Conservation (phyloP, 768 basidiomycete species). For the Podaxis sp. region DNA sequence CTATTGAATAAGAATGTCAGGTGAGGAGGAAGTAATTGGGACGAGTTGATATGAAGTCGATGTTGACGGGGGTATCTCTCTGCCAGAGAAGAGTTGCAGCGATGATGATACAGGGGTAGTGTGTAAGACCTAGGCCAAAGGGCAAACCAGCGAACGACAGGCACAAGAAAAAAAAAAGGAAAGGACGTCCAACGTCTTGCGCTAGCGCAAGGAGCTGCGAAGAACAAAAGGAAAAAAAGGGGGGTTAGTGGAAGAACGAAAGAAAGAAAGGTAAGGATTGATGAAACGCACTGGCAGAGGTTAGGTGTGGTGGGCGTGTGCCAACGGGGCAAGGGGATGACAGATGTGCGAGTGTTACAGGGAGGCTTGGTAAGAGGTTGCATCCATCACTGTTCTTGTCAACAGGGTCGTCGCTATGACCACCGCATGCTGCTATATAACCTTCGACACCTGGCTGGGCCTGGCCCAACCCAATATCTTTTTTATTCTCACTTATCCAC, state of each 20-base stretch:
- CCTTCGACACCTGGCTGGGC: background rate
- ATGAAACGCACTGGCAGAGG: slow-evolving; percentile 8
- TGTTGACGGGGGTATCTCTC: slow-evolving; percentile 27
- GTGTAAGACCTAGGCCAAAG: slow-evolving; percentile 3
- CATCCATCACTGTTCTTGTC: slow-evolving; percentile 7
- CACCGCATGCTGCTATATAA: background rate
- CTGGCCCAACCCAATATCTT: background rate
- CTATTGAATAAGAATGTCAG: slow-evolving; percentile 11
- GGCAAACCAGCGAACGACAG: slow-evolving; percentile 13
- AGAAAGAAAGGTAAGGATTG: slow-evolving; percentile 2
- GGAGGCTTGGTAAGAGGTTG: background rate
- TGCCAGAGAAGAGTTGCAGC: slow-evolving; percentile 42
- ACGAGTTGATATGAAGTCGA: slow-evolving; percentile 9
- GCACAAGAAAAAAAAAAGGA: slow-evolving; percentile 32
- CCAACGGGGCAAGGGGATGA: background rate
- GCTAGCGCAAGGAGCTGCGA: slow-evolving; percentile 35
- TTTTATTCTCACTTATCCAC: background rate
- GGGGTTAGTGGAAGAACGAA: slow-evolving; percentile 7
- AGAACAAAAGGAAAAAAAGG: slow-evolving; percentile 24
- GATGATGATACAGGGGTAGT: slow-evolving; percentile 25
- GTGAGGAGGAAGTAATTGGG: slow-evolving; percentile 7
- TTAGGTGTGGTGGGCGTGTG: background rate
- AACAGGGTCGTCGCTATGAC: slow-evolving; percentile 3
- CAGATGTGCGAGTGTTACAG: background rate
- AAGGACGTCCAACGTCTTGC: slow-evolving; percentile 73